Conservation (phyloP, 441 rosid genomes). For the Jatropha podagrica region DNA sequence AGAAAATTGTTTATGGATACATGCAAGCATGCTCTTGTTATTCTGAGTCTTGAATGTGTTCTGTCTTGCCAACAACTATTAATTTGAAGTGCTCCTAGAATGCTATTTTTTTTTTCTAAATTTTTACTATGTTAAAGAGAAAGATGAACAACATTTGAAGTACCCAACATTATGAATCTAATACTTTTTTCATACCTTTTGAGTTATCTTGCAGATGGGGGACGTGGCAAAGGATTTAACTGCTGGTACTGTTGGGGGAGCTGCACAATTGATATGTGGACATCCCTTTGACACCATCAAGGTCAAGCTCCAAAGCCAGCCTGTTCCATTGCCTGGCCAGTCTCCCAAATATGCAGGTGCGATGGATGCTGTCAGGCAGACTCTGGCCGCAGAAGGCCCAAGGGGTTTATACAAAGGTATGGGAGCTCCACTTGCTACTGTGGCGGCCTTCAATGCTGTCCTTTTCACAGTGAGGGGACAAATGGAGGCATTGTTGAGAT, state of each 20-base stretch:
- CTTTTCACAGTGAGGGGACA: slow-evolving; percentile 93
- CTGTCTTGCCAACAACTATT: not conserved
- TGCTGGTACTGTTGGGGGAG: slow-evolving; percentile 94
- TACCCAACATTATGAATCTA: not conserved
- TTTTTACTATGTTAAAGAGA: not conserved
- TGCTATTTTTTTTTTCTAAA: not conserved
- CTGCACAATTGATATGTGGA: slow-evolving; percentile 80
- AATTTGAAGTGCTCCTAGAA: not conserved
- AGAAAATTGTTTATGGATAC: not conserved
- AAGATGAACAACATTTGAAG: not conserved
- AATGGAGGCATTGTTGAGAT: slow-evolving; percentile 79
- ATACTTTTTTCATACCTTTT: not conserved
- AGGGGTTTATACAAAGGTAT: slow-evolving; percentile 93
- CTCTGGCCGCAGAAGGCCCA: slow-evolving; percentile 83
- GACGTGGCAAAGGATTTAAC: slow-evolving; percentile 83
- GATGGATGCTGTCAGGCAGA: slow-evolving; percentile 83
- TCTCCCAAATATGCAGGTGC: slow-evolving; percentile 72
- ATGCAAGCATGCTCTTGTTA: not conserved
- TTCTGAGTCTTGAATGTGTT: not conserved
- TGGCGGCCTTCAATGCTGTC: slow-evolving; percentile 94
- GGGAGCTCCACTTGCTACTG: slow-evolving; percentile 98
- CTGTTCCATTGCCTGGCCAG: slow-evolving; percentile 74
- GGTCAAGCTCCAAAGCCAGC: slow-evolving; percentile 98
- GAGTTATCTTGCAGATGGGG: slow-evolving; percentile 55
- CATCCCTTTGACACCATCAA: slow-evolving; percentile 98